phyloP scores from a whole-genome alignment of 2,329 filamentous ascomycete genomes.

The Hypoxylon rubiginosum region DNA sequence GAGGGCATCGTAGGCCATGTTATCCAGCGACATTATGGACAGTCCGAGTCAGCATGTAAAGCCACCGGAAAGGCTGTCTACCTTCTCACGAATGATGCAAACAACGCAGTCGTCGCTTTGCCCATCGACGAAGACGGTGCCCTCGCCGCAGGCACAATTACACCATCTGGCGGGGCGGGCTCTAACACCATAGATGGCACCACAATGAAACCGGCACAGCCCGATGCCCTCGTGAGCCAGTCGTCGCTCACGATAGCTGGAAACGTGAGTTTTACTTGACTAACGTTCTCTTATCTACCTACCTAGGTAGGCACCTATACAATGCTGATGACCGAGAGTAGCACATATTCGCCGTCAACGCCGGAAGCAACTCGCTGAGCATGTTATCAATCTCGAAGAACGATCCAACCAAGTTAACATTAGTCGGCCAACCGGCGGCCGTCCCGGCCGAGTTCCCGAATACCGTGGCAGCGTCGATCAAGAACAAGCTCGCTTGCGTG shows the following conservation, averaged over 20 bases:
- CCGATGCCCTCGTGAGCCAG: conserved; percentile 67
- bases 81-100: conserved; percentile 66
- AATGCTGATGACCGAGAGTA: conserved; percentile 44
- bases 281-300: conserved; percentile 1
- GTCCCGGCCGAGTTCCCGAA: conserved; percentile 67
- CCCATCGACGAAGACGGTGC: conserved; percentile 62
- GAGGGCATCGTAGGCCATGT: conserved; percentile 33
- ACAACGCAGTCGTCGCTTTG: conserved; percentile 64
- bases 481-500: conserved; percentile 45
- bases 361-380: conserved; percentile 65
- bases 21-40: conserved; percentile 18
- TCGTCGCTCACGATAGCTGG: conserved; percentile 63
- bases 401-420: conserved; percentile 60
- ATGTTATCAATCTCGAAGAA: conserved; percentile 61
- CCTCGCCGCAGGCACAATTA: conserved; percentile 59
- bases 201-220: conserved; percentile 52
- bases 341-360: conserved; percentile 68
- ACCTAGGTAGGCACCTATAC: too few species aligned
- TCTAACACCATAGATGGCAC: conserved; percentile 56
- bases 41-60: conserved; percentile 15
- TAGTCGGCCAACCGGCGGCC: conserved; percentile 58
- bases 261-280: conserved; percentile 57
- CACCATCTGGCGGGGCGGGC: conserved; percentile 63
- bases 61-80: conserved; percentile 64
- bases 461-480: conserved; percentile 62